Percentiles rank a stretch among this genome's conserved stretches.
These are phyloP conservation scores for Peniophora sp. DNA, from an alignment of 1,284 basidiomycete species.

Conservation along the genomic window DNA sequence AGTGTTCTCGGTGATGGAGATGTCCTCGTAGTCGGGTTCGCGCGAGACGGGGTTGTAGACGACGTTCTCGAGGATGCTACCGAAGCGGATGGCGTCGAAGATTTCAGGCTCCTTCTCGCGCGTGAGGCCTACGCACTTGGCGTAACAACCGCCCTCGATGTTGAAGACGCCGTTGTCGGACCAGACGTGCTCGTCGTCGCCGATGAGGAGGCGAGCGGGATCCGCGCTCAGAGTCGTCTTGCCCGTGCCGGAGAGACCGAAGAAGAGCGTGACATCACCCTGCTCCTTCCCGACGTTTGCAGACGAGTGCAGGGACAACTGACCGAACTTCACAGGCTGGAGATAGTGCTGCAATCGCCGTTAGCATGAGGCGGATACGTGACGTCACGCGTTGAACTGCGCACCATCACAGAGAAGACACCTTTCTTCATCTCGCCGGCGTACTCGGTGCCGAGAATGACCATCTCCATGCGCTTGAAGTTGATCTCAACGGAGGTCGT, in stretches of 20 bases:
- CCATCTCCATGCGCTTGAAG: constrained; percentile 99
- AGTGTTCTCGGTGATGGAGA: constrained; percentile 97
- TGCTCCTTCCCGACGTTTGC: constrained; percentile 91
- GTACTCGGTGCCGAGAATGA: constrained; percentile 99
- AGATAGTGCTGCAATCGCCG: constrained; percentile 74
- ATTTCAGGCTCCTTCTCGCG: constrained; percentile 98
- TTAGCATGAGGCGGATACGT: constrained; percentile 4
- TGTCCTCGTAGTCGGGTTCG: constrained; percentile 91
- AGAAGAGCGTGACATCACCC: constrained; percentile 96
- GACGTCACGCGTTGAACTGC: constrained; percentile 12
- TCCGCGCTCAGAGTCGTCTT: constrained; percentile 98
- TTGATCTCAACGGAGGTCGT: constrained; percentile 99
- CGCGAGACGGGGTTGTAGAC: constrained; percentile 91
- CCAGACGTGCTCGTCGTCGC: constrained; percentile 99
- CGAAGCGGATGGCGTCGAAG: constrained; percentile 91
- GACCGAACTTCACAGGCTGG: constrained; percentile 97
- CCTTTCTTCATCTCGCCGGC: constrained; percentile 99
- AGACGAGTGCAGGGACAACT: constrained; percentile 98
- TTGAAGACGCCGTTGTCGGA: constrained; percentile 98
- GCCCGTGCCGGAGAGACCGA: constrained; percentile 96
- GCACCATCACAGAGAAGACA: constrained; percentile 97
- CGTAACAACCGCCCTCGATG: constrained; percentile 99
- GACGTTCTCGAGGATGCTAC: constrained; percentile 97
- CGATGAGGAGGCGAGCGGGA: constrained; percentile 84
- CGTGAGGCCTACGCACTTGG: constrained; percentile 96